Conservation (phyloP, 495 filamentous ascomycete genomes). For the Articulospora tetracladia region DNA sequence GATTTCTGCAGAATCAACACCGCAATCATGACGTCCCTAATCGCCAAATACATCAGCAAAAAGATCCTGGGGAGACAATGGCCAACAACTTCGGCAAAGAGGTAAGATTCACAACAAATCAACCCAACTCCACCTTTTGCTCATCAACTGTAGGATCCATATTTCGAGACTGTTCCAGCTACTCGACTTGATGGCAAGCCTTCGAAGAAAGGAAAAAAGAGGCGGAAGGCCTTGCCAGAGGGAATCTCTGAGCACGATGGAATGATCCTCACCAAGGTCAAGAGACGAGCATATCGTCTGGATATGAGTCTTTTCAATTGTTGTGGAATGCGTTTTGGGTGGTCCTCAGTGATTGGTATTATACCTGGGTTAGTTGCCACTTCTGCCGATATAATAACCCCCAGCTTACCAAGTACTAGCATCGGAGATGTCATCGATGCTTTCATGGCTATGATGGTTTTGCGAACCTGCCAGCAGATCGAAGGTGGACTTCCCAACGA, state of each 20-base stretch:
- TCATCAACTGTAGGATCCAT: slow-evolving; percentile 54
- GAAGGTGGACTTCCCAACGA: slow-evolving; percentile 63
- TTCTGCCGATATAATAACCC: not conserved
- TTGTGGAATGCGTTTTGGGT: slow-evolving; percentile 75
- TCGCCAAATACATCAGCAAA: slow-evolving; percentile 58
- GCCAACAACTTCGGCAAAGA: slow-evolving; percentile 66
- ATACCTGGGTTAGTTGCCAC: slow-evolving; percentile 63
- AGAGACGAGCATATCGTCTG: slow-evolving; percentile 73
- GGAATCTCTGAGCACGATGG: slow-evolving; percentile 77
- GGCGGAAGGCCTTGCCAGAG: slow-evolving; percentile 62
- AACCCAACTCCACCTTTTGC: not conserved
- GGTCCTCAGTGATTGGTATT: slow-evolving; percentile 75
- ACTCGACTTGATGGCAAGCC: slow-evolving; percentile 55
- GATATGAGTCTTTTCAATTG: slow-evolving; percentile 77
- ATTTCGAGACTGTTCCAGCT: slow-evolving; percentile 69
- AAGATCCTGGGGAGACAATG: slow-evolving; percentile 59
- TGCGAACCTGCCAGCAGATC: slow-evolving; percentile 60
- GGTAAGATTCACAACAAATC: slow-evolving; percentile 38
- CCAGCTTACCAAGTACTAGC: slow-evolving; percentile 32
- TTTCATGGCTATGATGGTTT: slow-evolving; percentile 64
- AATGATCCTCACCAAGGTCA: slow-evolving; percentile 73
- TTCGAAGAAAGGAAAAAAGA: slow-evolving; percentile 45
- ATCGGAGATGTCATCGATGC: slow-evolving; percentile 74
- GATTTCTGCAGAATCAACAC: not conserved
- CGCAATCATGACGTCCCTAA: slow-evolving; percentile 45